phyloP scores from a whole-genome alignment of 805 yeast genomes.

The Candida anglica region DNA sequence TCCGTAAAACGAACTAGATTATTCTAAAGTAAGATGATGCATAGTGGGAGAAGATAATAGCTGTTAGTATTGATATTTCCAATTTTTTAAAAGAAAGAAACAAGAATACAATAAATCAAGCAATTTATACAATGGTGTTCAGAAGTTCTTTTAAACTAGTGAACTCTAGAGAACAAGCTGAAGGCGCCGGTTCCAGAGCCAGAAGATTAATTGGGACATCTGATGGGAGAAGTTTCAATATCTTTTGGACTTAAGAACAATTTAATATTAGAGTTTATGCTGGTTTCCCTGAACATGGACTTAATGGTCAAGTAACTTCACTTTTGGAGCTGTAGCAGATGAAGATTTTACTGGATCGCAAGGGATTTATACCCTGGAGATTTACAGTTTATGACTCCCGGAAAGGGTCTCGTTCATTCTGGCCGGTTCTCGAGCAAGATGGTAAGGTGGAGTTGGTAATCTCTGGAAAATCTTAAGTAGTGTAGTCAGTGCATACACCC shows the following conservation, averaged over 20 bases:
- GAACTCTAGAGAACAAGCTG: conserved; percentile 64
- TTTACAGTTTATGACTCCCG: conserved; percentile 27
- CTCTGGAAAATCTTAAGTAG: too few relatives aligned
- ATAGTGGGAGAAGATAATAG: too few relatives aligned
- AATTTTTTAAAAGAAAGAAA: too few relatives aligned
- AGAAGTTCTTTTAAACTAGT: conserved; percentile 31
- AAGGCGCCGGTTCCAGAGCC: conserved; percentile 84
- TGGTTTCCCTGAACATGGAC: conserved; percentile 49
- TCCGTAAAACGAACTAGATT: too few relatives aligned
- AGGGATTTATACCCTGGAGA: conserved; percentile 17
- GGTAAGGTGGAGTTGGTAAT: too few relatives aligned
- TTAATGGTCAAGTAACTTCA: conserved; percentile 37
- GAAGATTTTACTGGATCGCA: conserved; percentile 24
- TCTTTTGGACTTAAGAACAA: conserved; percentile 80
- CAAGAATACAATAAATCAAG: too few relatives aligned
- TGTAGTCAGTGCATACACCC: conserved; percentile 84
- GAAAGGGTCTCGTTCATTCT: conserved; percentile 18
- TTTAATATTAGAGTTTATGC: conserved; percentile 46
- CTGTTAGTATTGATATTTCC: too few relatives aligned
- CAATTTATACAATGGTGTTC: too few relatives aligned
- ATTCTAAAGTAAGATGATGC: too few relatives aligned
- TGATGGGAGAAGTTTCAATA: conserved; percentile 71
- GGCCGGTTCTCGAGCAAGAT: too few relatives aligned
- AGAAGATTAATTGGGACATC: conserved; percentile 75
- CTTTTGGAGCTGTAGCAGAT: conserved; percentile 37